Evolutionary conservation across 768 basidiomycete genomes (phyloP).

Genomic region (Phanerodontia chrysosporium): DNA sequence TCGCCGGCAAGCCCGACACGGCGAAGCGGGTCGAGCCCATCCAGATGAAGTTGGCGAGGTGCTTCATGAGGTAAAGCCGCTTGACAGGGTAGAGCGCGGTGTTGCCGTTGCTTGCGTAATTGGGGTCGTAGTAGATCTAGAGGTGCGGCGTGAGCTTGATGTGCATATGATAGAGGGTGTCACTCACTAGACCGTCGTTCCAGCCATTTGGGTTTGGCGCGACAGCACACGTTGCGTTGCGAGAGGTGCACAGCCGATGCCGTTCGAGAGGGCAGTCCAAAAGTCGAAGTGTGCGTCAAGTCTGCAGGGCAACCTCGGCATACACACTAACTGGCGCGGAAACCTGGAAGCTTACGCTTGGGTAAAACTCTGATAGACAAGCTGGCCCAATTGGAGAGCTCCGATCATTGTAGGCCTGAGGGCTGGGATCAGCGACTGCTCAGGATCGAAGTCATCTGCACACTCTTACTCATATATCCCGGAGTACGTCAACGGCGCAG

Average conservation of each 20-base stretch:
- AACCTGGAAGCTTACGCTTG: constrained; percentile 10
- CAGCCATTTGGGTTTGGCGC: constrained; percentile 37
- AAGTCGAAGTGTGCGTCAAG: constrained; percentile 12
- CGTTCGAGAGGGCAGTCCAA: constrained; percentile 22
- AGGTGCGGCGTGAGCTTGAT: constrained; percentile 7
- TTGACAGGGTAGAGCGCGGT: constrained; percentile 18
- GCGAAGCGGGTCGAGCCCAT: background rate
- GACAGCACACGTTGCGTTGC: constrained; percentile 31
- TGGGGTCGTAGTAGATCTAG: constrained; percentile 38
- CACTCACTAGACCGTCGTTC: constrained; percentile 29
- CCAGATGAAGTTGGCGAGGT: constrained; percentile 16
- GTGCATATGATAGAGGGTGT: background rate
- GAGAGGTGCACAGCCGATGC: constrained; percentile 36
- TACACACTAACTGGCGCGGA: no score
- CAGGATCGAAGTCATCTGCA: background rate
- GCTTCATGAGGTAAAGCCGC: constrained; percentile 20
- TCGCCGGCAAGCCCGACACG: background rate
- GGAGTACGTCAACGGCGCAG: constrained; percentile 13
- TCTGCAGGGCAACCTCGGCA: background rate
- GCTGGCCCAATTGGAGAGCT: constrained; percentile 18
- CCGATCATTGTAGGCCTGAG: constrained; percentile 21
- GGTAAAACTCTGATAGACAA: constrained; percentile 20
- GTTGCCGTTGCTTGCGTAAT: constrained; percentile 23
- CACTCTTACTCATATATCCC: background rate
- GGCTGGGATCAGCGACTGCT: background rate